These are phyloP conservation scores for Arthrobotrys conoides DNA, from an alignment of 2,329 filamentous ascomycete species.

Conservation along the genomic window DNA sequence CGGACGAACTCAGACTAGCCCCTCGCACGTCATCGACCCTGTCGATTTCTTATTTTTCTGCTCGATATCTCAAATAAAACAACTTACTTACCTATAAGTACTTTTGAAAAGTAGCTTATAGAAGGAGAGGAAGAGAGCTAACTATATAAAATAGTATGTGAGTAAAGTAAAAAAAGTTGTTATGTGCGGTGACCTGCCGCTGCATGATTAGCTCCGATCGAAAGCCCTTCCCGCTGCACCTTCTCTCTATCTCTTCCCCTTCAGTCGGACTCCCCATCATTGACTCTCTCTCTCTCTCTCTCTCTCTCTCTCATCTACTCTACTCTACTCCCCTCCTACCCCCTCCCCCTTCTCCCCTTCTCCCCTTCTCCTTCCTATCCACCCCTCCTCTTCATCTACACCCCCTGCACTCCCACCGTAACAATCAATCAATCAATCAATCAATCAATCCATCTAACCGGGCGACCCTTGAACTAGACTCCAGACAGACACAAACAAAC, in stretches of 20 bases:
- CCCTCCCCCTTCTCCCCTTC: background rate
- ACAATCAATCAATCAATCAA: background rate
- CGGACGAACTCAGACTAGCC: slow-evolving; percentile 11
- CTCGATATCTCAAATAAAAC: no score
- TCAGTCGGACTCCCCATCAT: no score
- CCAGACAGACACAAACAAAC: slow-evolving; percentile 62
- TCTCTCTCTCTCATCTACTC: no score
- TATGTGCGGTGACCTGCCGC: slow-evolving; percentile 28
- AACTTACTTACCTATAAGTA: no score
- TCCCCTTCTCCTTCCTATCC: background rate
- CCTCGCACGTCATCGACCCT: slow-evolving; percentile 26
- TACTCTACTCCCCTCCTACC: background rate
- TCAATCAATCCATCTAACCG: background rate
- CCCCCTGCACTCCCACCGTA: no score
- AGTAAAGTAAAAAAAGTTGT: background rate
- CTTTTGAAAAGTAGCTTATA: no score
- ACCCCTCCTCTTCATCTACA: no score
- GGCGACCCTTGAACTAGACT: slow-evolving; percentile 3
- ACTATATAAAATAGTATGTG: no score
- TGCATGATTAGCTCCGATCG: slow-evolving; percentile 26
- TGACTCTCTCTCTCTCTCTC: slow-evolving; percentile 3
- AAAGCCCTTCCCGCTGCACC: slow-evolving; percentile 29
- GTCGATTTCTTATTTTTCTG: background rate
- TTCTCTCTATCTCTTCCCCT: no score
- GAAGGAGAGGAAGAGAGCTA: no score